Base-by-base conservation (phyloP, 2,329 filamentous ascomycete genomes). In the Penicillium occitanis region DNA sequence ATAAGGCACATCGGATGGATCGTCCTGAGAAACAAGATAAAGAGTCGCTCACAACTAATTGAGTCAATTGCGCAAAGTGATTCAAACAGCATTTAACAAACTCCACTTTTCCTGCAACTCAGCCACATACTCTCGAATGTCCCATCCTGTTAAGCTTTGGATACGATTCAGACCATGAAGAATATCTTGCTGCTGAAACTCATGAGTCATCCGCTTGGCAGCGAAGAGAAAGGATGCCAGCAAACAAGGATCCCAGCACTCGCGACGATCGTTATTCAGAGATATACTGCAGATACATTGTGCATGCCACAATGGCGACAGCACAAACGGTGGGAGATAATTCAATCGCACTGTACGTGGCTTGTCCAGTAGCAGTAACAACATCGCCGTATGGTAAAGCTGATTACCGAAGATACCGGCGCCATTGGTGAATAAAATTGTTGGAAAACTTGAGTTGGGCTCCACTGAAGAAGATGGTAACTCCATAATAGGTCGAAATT, bases 381-480 rank as follows among this genome's bases (percentile, higher is more conserved):
- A 71, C 76, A 84, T 84, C 1, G 84, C 83, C 0, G 84, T 84
- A 68, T 87, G 85, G 69, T 86, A 87, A 2, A 87, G 75, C 69
- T 86, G 84, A 67, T 86, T 87, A 2, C 78, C 79, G 2, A 82
- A 77, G 3, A 78, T 71, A 0, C 78, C 81, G 0, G 80, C 77
- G 0, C 79, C 79, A 57, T 79, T 81, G 4, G 80, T 80, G 69
- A 83, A 84, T 0, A 85, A 71, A 19, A 86, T 72, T 0, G 80
- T 74, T 1, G 74, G 73, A 35, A 78, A 75, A 50, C 71, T 69
- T 4, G 22, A 50, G 22, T 50, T 19, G 1, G 19, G 19, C 2
- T 50, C 46, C 46, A 50, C 22, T 25, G 22, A 50, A 50, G 46
- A 50, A 25, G 46, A 14, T 3, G 46, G 19, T 4, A 50, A 50